Conservation (phyloP, 352 stramenopile species). For the Phytophthora fragariae region DNA sequence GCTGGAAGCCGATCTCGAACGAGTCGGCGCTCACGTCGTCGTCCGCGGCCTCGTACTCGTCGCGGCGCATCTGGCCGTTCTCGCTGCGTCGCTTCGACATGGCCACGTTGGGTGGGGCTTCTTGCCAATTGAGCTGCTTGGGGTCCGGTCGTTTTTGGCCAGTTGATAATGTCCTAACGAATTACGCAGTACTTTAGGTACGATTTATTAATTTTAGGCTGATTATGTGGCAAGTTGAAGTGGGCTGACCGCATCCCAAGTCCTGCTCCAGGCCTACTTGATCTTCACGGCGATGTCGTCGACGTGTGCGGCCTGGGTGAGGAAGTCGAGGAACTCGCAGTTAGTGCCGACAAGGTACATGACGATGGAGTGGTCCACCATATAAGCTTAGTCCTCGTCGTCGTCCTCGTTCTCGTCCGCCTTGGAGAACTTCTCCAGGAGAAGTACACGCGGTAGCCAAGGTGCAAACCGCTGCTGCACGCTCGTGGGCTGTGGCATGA, state of each 20-base stretch:
- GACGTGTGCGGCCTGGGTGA: slow-evolving; percentile 96
- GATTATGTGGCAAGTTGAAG: no score
- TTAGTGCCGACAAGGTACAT: slow-evolving; percentile 98
- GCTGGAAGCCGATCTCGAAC: slow-evolving; percentile 72
- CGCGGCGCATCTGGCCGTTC: slow-evolving; percentile 85
- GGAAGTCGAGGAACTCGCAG: slow-evolving; percentile 99
- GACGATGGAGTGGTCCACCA: slow-evolving; percentile 99
- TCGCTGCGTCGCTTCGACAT: slow-evolving; percentile 90
- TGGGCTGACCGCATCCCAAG: no score
- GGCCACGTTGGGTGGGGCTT: no score
- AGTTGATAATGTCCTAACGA: no score
- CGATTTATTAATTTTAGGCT: no score
- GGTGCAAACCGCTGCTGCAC: slow-evolving; percentile 91
- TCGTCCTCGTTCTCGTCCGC: slow-evolving; percentile 92
- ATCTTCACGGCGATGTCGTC: slow-evolving; percentile 96
- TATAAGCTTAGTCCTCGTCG: slow-evolving; percentile 96
- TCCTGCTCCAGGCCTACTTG: slow-evolving; percentile 32
- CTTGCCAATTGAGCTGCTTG: not conserved
- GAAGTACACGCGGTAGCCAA: slow-evolving; percentile 97
- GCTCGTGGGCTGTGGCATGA: slow-evolving; percentile 91
- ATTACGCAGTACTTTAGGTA: no score
- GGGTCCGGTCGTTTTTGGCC: not conserved
- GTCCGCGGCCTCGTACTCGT: slow-evolving; percentile 81
- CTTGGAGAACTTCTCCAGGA: slow-evolving; percentile 70
- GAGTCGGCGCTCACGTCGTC: slow-evolving; percentile 50